Evolutionary conservation across 2,329 filamentous ascomycete genomes (phyloP).

Genomic region (Aspergillus sp.): DNA sequence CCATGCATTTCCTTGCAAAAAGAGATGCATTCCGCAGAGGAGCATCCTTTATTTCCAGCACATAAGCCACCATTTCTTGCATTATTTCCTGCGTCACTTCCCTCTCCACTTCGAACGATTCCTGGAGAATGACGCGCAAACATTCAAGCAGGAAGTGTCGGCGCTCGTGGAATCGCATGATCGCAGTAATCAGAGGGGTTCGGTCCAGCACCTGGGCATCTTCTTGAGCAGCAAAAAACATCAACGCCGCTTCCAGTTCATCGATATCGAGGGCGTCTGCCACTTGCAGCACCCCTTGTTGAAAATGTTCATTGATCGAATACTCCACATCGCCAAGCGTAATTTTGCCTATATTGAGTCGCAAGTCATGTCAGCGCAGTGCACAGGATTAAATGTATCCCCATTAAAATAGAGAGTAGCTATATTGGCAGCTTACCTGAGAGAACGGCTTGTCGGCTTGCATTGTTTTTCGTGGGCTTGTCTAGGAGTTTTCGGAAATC

Average conservation of each 20-base stretch:
- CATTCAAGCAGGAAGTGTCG: slow-evolving; percentile 79
- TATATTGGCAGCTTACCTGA: slow-evolving; percentile 50
- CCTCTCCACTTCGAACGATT: slow-evolving; percentile 59
- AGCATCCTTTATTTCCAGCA: slow-evolving; percentile 54
- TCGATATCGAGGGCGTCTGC: slow-evolving; percentile 88
- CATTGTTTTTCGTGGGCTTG: slow-evolving; percentile 68
- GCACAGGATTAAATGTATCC: neutral
- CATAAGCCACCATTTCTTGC: slow-evolving; percentile 51
- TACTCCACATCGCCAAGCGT: slow-evolving; percentile 69
- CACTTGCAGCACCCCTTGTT: slow-evolving; percentile 73
- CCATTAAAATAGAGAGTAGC: neutral
- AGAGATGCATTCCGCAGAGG: slow-evolving; percentile 49
- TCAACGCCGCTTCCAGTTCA: slow-evolving; percentile 74
- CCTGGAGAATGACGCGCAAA: slow-evolving; percentile 71
- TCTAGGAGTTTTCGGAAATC: slow-evolving; percentile 69
- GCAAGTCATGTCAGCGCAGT: slow-evolving; percentile 13
- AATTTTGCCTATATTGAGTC: slow-evolving; percentile 61
- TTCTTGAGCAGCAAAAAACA: slow-evolving; percentile 69
- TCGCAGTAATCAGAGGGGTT: slow-evolving; percentile 68
- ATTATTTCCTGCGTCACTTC: slow-evolving; percentile 51
- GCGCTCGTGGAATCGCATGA: slow-evolving; percentile 84
- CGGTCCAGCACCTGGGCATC: slow-evolving; percentile 66
- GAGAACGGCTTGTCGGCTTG: slow-evolving; percentile 67
- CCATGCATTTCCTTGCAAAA: slow-evolving; percentile 70
- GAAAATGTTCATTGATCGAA: slow-evolving; percentile 78